Base-by-base conservation (phyloP, 371 early-diverging fungal species). In the Mortierella sp. region DNA sequence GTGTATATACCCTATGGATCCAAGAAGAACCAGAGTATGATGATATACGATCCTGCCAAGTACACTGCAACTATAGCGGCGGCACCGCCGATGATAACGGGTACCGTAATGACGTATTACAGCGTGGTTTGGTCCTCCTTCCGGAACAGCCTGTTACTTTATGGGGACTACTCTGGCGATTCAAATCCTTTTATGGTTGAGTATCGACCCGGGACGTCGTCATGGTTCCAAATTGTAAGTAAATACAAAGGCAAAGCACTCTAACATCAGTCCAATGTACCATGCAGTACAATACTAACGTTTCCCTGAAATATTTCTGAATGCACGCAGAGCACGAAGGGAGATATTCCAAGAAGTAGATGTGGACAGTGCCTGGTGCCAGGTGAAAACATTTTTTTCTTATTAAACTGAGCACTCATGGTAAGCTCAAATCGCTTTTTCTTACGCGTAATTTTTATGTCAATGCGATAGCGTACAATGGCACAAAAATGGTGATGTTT, bases 401-500 rank as follows among this genome's bases (percentile, higher is more conserved):
- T n/a, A n/a, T n/a, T 8, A 19, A n/a, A 44, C 9, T 19, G 19
- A 44, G 7, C 9, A 21, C n/a, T n/a, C n/a, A n/a, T n/a, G n/a
- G n/a, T n/a, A n/a, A n/a, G n/a, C n/a, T n/a, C n/a, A n/a, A n/a
- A n/a, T n/a, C n/a, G n/a, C 14, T 5, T 6, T 15, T 50, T 28
- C 28, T 23, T 17, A 6, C 28, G 23, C 1, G 12, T 50, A 17
- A n/a, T 49, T 21, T n/a, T n/a, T n/a, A n/a, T n/a, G n/a, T n/a
- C n/a, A n/a, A n/a, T n/a, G n/a, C n/a, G 11, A 7, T 15, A 53
- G 54, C 42, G 2, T 39, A 50, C 27, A 56, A 50, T 24, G 56
- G 56, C 14, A 42, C 64, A n/a, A 55, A 56, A 15, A 26, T 56
- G 23, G 14, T 64, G 14, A 27, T 64, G 27, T 64, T 64, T 50